Conservation (phyloP, 441 rosid species). For the Erysimum cheiri region DNA sequence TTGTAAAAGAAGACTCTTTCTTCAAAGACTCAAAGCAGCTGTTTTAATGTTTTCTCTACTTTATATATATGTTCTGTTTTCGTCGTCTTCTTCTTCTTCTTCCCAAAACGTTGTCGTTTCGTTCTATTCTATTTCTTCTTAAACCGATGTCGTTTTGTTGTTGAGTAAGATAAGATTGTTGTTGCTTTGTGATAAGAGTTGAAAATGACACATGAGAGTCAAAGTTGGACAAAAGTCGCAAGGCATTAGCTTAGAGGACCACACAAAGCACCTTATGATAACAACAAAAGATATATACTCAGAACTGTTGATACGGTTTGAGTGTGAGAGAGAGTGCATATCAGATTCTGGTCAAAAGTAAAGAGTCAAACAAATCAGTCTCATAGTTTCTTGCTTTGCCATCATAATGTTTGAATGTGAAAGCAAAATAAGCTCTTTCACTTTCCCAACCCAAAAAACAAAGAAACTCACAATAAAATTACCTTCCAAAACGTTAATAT, state of each 20-base stretch:
- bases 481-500: conserved; percentile 17
- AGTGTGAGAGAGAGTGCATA: conserved; percentile 1
- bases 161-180: not conserved
- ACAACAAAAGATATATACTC: conserved; percentile 18
- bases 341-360: conserved; percentile 42
- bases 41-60: not conserved
- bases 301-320: conserved; percentile 9
- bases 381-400: conserved; percentile 29
- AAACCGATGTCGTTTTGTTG: not conserved
- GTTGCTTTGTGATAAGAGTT: conserved; percentile 8
- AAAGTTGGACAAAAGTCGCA: conserved; percentile 36
- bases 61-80: conserved; percentile 9
- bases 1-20: conserved; percentile 15
- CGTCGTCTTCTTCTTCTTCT: not conserved
- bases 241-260: conserved; percentile 34
- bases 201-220: conserved; percentile 44
- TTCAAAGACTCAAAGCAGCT: conserved; percentile 20
- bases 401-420: not conserved
- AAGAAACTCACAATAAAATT: not conserved
- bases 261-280: conserved; percentile 28
- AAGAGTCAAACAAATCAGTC: conserved; percentile 34
- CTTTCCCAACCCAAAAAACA: not conserved
- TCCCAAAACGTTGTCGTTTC: conserved; percentile 13
- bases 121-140: not conserved
- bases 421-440: conserved; percentile 10